Conservation (phyloP, 495 filamentous ascomycete species). For the Talaromyces trachyspermus region DNA sequence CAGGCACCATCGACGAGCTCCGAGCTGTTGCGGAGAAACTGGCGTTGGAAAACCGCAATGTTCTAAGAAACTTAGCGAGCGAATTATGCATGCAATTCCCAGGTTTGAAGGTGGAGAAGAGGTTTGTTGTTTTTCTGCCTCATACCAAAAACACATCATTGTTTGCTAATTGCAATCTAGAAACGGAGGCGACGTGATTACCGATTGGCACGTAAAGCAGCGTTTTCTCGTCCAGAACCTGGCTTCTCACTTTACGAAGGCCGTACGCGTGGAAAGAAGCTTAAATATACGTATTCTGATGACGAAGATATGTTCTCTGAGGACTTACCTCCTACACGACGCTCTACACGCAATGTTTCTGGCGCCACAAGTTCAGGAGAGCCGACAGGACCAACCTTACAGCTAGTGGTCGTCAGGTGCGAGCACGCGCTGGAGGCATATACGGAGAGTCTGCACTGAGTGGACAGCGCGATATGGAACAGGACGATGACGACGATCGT, state of each 20-base stretch:
- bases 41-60: slow-evolving; percentile 70
- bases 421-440: slow-evolving; percentile 62
- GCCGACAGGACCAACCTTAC: slow-evolving; percentile 68
- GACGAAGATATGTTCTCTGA: slow-evolving; percentile 78
- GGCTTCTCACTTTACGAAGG: slow-evolving; percentile 94
- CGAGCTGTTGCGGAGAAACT: slow-evolving; percentile 66
- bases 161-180: slow-evolving; percentile 33
- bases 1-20: slow-evolving; percentile 84
- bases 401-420: slow-evolving; percentile 81
- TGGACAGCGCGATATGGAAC: slow-evolving; percentile 40
- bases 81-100: slow-evolving; percentile 73
- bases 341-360: slow-evolving; percentile 65
- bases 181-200: slow-evolving; percentile 93
- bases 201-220: slow-evolving; percentile 73
- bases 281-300: slow-evolving; percentile 93
- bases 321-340: slow-evolving; percentile 51
- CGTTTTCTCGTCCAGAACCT: slow-evolving; percentile 80
- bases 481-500: slow-evolving; percentile 20
- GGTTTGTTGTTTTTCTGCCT: slow-evolving; percentile 37
- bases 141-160: too few relatives aligned
- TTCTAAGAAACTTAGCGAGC: slow-evolving; percentile 66
- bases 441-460: slow-evolving; percentile 68
- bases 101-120: slow-evolving; percentile 94
- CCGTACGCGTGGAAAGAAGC: slow-evolving; percentile 87
- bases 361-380: slow-evolving; percentile 64